These are phyloP conservation scores for Ciborinia camelliae DNA, from an alignment of 2,329 filamentous ascomycete genomes.

Conservation along the genomic window DNA sequence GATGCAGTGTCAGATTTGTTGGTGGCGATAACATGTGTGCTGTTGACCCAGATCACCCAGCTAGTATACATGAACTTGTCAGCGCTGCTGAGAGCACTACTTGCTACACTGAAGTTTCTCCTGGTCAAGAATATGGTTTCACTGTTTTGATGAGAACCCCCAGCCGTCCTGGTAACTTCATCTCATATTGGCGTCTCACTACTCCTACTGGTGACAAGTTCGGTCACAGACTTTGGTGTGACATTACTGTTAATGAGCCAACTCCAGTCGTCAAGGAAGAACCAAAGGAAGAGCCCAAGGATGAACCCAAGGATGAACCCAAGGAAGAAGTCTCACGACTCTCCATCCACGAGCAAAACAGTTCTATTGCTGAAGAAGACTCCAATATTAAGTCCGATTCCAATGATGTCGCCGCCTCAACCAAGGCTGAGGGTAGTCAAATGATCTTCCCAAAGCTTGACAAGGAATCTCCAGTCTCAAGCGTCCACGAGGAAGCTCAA, in stretches of 20 bases:
- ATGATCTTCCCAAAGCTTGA: slow-evolving; percentile 98
- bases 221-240: slow-evolving; percentile 93
- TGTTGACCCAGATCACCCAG: slow-evolving; percentile 73
- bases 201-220: slow-evolving; percentile 77
- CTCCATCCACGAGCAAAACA: background rate
- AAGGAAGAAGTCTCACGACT: slow-evolving; percentile 32
- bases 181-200: slow-evolving; percentile 96
- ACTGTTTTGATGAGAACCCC: slow-evolving; percentile 82
- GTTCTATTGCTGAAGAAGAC: background rate
- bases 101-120: slow-evolving; percentile 63
- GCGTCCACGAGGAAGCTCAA: slow-evolving; percentile 63
- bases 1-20: slow-evolving; percentile 85
- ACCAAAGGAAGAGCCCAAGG: slow-evolving; percentile 35
- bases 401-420: background rate
- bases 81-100: slow-evolving; percentile 80
- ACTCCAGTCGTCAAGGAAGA: slow-evolving; percentile 38
- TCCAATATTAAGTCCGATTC: background rate
- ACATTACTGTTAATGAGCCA: slow-evolving; percentile 64
- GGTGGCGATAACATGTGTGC: slow-evolving; percentile 97
- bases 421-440: slow-evolving; percentile 49
- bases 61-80: slow-evolving; percentile 72
- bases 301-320: slow-evolving; percentile 40
- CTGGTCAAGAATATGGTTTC: slow-evolving; percentile 75
- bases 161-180: slow-evolving; percentile 68
- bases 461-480: slow-evolving; percentile 83